Evolutionary conservation across 2,329 filamentous ascomycete species (phyloP), one percentile per base, ranked within the genome.

Genomic region (Paecilomyces niveus): DNA sequence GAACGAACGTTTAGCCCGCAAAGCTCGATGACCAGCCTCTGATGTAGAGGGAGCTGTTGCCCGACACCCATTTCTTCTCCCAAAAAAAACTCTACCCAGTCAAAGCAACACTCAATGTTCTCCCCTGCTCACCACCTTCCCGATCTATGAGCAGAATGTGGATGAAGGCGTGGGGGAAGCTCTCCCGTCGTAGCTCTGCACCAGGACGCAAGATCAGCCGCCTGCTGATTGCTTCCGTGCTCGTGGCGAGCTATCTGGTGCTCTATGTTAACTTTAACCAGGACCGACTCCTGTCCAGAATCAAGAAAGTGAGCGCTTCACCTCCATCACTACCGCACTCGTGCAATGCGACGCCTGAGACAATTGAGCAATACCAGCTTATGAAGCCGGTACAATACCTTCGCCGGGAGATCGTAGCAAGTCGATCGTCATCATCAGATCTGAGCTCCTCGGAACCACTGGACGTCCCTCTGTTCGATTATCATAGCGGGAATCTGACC

Each of bases 401-500:
- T 24, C 29, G 53, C 6, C 53, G 53, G 10, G 53, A 54, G 53
- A 32, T 54, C 18, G 21, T 54, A 24, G 53, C 53, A 5, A 26
- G 53, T 54, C 53, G n/a, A 54, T 60, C 33, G 32, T 51, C 33
- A 50, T 51, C 33, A 53, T 59, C 57, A 29, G 56, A 55, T 49
- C 51, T 51, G 22, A 39, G 8, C 53, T 56, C 7, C 39, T 56
- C 26, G 53, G 55, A 21, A 55, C 45, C 29, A 21, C 32, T 61
- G 52, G 54, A 61, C 3, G 21, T 49, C 35, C 57, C 59, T 50
- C 54, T 61, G 15, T 59, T 61, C 31, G 59, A 61, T 21, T 18
- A 31, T 29, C n/a, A 18, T 6, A 54, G 29, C 13, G 13, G 18
- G 15, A 54, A 54, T 31, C 22, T 54, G 53, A 35, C 26, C 13